Evolutionary conservation across 2,329 filamentous ascomycete species (phyloP), one percentile per base, ranked within the genome.

Genomic region (Fusarium globosum): DNA sequence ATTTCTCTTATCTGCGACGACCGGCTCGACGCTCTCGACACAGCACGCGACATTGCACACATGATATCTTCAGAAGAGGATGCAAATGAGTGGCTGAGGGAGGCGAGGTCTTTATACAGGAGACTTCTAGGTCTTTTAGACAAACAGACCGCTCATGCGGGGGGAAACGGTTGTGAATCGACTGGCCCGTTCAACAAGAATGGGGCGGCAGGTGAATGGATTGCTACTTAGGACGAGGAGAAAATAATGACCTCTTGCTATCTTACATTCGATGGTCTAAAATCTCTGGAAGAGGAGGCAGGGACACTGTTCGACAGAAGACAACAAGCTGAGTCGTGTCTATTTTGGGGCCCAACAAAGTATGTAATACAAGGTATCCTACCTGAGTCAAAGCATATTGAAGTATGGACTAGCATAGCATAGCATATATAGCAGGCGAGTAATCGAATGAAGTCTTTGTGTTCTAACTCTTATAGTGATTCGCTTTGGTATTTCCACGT

Each of bases 91-190:
- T 56, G 42, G 68, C 46, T 52, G 68, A 45, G 57, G 42, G 60
- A 57, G 53, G 53, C 51, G 43, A 58, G 30, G 61, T 72, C 69
- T 64, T 52, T 35, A 65, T 41, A 41, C 49, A 73, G 21, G 68
- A 73, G 71, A 68, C 73, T 77, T 61, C 30, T 68, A 76, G 76
- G 76, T 42, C 73, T 75, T 73, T 69, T 78, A 77, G 76, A 78
- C 68, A 69, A 69, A 71, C 65, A 69, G 71, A 76, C 75, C 76
- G 76, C 75, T 78, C 76, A 59, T 76, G 76, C 76, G 76, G 76
- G 76, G 72, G 69, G 73, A 69, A 61, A 63, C 39, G 71, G 45
- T 62, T 23, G 61, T 43, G 52, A 61, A 42, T 62, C 46, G 74
- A 75, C 55, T 68, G 69, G 49, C 41, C 67, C 67, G 53, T 49